A percentile compares a stretch with the other conserved stretches of the same genome.
phyloP scores from a whole-genome alignment of 768 basidiomycete genomes.

The Suillus placidus region DNA sequence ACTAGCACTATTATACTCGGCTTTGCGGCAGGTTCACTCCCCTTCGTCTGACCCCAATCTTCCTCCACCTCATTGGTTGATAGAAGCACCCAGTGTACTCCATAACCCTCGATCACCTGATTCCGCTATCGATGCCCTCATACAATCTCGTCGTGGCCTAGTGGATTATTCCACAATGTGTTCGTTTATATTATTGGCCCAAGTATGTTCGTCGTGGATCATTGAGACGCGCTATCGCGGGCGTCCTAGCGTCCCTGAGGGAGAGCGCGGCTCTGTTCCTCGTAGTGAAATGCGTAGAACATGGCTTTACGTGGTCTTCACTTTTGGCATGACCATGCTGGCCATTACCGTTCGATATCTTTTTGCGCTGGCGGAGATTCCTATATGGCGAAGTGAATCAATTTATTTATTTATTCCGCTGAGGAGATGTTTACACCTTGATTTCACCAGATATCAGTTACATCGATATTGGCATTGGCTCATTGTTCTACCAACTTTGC shows the following conservation, averaged over 20 bases:
- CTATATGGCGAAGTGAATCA: conserved; percentile 73
- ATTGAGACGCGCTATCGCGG: conserved; percentile 58
- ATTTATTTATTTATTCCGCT: conserved; percentile 5
- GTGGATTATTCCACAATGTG: conserved; percentile 82
- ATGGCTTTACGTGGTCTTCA: conserved; percentile 68
- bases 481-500: conserved; percentile 88
- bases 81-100: conserved; percentile 71
- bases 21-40: conserved; percentile 41
- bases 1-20: conserved; percentile 63
- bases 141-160: conserved; percentile 72
- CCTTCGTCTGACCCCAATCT: conserved; percentile 31
- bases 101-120: conserved; percentile 42
- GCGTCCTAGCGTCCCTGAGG: conserved; percentile 50
- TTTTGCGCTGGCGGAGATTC: conserved; percentile 44
- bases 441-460: conserved; percentile 65
- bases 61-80: conserved; percentile 70
- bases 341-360: conserved; percentile 53
- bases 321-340: conserved; percentile 51
- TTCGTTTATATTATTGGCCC: conserved; percentile 75
- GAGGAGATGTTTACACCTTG: conserved; percentile 9
- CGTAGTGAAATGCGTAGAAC: conserved; percentile 67
- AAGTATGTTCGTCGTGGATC: conserved; percentile 79
- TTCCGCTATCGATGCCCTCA: conserved; percentile 54
- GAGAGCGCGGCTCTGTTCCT: conserved; percentile 76
- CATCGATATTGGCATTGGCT: conserved; percentile 71